These are phyloP conservation scores for Melastoma candidum DNA, from an alignment of 441 rosid species.

Conservation along the genomic window DNA sequence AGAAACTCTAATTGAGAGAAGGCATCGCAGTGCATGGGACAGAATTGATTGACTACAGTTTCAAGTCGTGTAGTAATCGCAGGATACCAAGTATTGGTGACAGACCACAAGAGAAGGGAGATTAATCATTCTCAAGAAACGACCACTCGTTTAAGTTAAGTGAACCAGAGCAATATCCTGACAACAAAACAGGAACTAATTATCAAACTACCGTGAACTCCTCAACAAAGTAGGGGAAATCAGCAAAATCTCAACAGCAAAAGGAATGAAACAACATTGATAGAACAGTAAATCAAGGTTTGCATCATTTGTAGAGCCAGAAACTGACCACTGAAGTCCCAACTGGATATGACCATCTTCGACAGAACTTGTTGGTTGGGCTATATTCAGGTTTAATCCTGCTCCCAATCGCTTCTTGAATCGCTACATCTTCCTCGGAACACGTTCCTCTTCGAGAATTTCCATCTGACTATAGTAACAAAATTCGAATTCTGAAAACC, in stretches of 20 bases:
- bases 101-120: too few relatives aligned
- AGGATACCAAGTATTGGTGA: too few relatives aligned
- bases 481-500: too few relatives aligned
- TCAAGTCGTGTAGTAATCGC: too few relatives aligned
- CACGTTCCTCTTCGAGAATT: constrained; percentile 60
- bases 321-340: constrained; percentile 79
- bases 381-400: constrained; percentile 60
- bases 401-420: constrained; percentile 51
- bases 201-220: not conserved
- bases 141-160: not conserved
- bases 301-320: not conserved
- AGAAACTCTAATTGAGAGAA: too few relatives aligned
- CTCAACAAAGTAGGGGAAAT: constrained; percentile 1
- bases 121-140: constrained; percentile 31
- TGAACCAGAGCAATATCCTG: not conserved
- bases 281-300: not conserved
- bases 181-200: constrained; percentile 8
- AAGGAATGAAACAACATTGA: too few relatives aligned
- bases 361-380: constrained; percentile 44
- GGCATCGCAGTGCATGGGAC: too few relatives aligned
- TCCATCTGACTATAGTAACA: too few relatives aligned
- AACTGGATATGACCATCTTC: constrained; percentile 59
- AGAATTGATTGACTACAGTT: too few relatives aligned
- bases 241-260: too few relatives aligned
- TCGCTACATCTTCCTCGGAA: constrained; percentile 73